Percentiles rank a stretch among this genome's conserved stretches.
These are phyloP conservation scores for Uronychia binucleata DNA, from an alignment of 73 alveolate species.

Conservation along the genomic window DNA sequence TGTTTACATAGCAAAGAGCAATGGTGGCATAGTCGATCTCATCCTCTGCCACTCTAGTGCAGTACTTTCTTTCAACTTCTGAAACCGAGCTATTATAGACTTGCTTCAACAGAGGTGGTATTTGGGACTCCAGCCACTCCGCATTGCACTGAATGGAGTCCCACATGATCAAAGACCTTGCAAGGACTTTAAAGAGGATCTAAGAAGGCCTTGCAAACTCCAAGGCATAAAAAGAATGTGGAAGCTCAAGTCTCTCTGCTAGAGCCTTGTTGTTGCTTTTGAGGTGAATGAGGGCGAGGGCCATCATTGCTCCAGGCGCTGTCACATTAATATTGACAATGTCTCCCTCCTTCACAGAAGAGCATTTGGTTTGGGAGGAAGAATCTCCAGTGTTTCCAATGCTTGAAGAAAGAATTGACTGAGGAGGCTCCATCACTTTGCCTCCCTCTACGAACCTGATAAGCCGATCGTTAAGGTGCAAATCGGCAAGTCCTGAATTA, in stretches of 20 bases:
- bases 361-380: conserved; percentile 67
- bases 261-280: conserved; percentile 83
- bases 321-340: conserved; percentile 94
- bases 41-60: conserved; percentile 77
- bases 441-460: conserved; percentile 95
- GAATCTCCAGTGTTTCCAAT: conserved; percentile 56
- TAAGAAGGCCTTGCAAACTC: conserved; percentile 94
- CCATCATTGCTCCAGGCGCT: conserved; percentile 95
- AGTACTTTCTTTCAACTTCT: conserved; percentile 72
- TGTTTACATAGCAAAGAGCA: conserved; percentile 85
- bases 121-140: conserved; percentile 82
- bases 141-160: conserved; percentile 82
- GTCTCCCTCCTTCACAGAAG: conserved; percentile 87
- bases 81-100: conserved; percentile 80
- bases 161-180: conserved; percentile 95
- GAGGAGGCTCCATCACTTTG: conserved; percentile 79
- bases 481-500: conserved; percentile 78
- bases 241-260: conserved; percentile 89
- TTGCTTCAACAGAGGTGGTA: conserved; percentile 88
- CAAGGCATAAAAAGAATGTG: conserved; percentile 89
- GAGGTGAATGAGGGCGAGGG: conserved; percentile 89
- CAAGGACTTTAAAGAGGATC: conserved; percentile 84
- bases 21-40: conserved; percentile 95
- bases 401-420: conserved; percentile 61
- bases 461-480: conserved; percentile 91